Evolutionary conservation across 148 eudicot species (phyloP), one percentile per base, ranked within the genome.

Genomic region (Beta vulgaris): DNA sequence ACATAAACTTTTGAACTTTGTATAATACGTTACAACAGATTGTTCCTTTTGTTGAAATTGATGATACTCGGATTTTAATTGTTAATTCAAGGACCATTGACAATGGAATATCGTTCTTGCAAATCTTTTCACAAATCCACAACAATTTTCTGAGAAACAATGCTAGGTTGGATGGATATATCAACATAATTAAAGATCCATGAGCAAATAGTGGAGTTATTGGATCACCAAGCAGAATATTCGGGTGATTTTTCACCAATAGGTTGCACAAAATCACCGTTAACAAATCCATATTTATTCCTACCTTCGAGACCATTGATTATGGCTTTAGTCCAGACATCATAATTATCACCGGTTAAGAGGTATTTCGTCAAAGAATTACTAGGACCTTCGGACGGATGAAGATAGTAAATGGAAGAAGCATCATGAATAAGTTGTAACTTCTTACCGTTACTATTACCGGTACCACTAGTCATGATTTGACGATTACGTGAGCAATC

Each of bases 101-200:
- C 1, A 8, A 43, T 15, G 0, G 35, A 12, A 15, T 68, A 68
- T 11, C 71, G 53, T 25, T 43, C 71, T 25, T 43, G 18, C n/a
- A 68, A 9, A 43, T 43, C 55, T 3, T 7, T 4, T 35, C 71
- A 68, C 34, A 68, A 1, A 3, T 43, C 55, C 3, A 15, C 6
- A 28, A 57, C 55, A 68, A 68, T 68, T 68, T 46, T 68, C 25
- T 68, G 55, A 0, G n/a, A 10, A 10, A 14, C 72, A 44, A 68
- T 18, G 23, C 72, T 68, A 28, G 72, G 39, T 46, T 68, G 72
- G 14, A 44, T 68, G 10, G 57, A 4, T 0, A 12, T 23, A 46
- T 44, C 72, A 44, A 44, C 25, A 16, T 23, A 44, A 68, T 68
- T 46, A 18, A 28, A 68, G 8, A 66, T 37, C 46, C 69, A 23